These are phyloP conservation scores for Globisporangium nodosum DNA, from an alignment of 352 stramenopile species.

Conservation along the genomic window DNA sequence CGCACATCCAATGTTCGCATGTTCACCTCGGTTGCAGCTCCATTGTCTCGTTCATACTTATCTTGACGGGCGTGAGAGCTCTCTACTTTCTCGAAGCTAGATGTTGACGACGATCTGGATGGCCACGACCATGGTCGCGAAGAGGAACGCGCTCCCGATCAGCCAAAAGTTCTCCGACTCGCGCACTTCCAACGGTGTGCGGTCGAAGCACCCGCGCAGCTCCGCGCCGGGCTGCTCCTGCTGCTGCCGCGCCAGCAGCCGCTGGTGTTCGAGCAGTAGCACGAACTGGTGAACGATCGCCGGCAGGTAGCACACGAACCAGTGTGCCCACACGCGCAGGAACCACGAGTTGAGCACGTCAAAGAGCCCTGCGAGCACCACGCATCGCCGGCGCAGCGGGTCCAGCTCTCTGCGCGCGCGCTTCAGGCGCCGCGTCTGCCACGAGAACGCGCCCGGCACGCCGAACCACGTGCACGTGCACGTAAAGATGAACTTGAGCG, in stretches of 20 bases:
- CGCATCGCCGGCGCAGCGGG: conserved; percentile 38
- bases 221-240: neutral
- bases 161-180: conserved; percentile 60
- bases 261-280: conserved; percentile 10
- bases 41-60: neutral
- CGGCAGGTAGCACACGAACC: conserved; percentile 42
- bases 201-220: conserved; percentile 25
- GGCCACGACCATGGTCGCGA: conserved; percentile 48
- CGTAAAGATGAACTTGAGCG: conserved; percentile 66
- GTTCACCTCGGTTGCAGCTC: too few species aligned
- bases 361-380: conserved; percentile 43
- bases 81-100: conserved; percentile 8
- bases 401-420: conserved; percentile 32
- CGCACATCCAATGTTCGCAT: too few species aligned
- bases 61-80: too few species aligned
- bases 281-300: conserved; percentile 17
- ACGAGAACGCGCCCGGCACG: conserved; percentile 49
- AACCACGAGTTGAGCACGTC: conserved; percentile 62
- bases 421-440: conserved; percentile 49
- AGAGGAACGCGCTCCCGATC: conserved; percentile 43
- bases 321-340: conserved; percentile 52
- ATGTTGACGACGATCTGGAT: conserved; percentile 68
- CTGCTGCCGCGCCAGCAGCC: neutral
- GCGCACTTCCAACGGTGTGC: conserved; percentile 40
- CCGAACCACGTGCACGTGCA: conserved; percentile 64